A percentile compares a stretch with the other conserved stretches of the same genome.
phyloP scores from a whole-genome alignment of 192 early-diverging fungal genomes.

The Linnemannia schmuckeri region DNA sequence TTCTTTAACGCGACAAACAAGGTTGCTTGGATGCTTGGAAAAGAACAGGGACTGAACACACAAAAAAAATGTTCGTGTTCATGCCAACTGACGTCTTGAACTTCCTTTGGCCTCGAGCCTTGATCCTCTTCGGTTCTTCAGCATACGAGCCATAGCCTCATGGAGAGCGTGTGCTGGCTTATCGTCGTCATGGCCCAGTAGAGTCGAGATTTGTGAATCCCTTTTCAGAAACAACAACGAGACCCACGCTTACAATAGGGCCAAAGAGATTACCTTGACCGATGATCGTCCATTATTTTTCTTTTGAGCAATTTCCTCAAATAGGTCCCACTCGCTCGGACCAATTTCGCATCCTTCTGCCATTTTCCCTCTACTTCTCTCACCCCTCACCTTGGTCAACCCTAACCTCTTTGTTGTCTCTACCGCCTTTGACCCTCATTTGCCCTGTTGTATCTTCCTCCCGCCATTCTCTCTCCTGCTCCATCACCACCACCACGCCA shows the following conservation, averaged over 20 bases:
- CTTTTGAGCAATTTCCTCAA: neutral
- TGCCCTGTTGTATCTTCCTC: neutral
- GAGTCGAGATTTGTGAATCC: no score
- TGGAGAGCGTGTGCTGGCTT: no score
- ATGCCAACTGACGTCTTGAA: neutral
- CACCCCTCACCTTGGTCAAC: neutral
- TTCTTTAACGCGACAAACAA: neutral
- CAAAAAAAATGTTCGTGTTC: conserved; percentile 6
- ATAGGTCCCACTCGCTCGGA: neutral
- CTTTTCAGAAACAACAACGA: no score
- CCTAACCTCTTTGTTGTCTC: neutral
- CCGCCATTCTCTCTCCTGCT: neutral
- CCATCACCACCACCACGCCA: neutral
- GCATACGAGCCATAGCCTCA: no score
- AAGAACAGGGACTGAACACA: neutral
- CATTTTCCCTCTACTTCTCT: neutral
- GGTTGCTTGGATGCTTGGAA: neutral
- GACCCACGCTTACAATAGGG: neutral
- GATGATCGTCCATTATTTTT: neutral
- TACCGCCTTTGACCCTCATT: neutral
- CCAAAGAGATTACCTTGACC: neutral
- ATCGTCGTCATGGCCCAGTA: no score
- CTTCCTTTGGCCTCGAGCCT: neutral
- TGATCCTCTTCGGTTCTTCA: no score
- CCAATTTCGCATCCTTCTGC: neutral